Base-by-base conservation (phyloP, 768 basidiomycete species). In the Crepidotus variabilis region DNA sequence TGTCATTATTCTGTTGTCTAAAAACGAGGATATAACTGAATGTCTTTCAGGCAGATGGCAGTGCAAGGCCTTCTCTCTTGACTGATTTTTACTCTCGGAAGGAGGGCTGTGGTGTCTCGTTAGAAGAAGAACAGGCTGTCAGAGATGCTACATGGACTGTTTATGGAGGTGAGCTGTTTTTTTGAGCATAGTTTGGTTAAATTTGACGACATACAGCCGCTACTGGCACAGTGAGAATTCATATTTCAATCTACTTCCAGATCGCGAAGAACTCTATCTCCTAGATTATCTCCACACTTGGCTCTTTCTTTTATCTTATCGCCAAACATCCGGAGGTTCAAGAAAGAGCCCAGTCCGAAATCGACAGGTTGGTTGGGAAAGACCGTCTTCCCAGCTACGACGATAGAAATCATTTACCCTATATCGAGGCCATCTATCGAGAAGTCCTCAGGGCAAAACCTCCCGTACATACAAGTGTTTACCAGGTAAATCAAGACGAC, bases 241-340 rank as follows among this genome's bases (percentile, higher is more conserved):
- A 9, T 7, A 46, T 13, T 14, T 21, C 9, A 9, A 32, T 51
- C 28, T 18, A 2, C 2, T 13, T 32, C 7, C 13, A 2, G 7
- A 36, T 32, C 13, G 4, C 2, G 8, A 13, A 20, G 20, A 16
- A 14, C n/a, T 16, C 6, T 57, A n/a, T 13, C 23, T 14, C 21
- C 5, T 16, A 58, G 57, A 58, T 49, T 0, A 55, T 51, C 13
- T 58, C 52, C 11, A 49, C 50, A 11, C 49, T 52, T n/a, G 21
- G 13, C n/a, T 49, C 52, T 20, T 58, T 72, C 59, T 48, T 74
- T 28, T 57, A 66, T 16, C 65, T 67, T 5, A 64, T 72, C 65
- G 52, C 64, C 2, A 52, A 61, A 13, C 61, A 72, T 50, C 72
- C 69, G 0, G 63, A 72, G 1, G 61, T 61, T 2, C 70, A 69